These are phyloP conservation scores for Aspergillus carbonarius DNA, from an alignment of 2,329 filamentous ascomycete genomes.

Conservation along the genomic window DNA sequence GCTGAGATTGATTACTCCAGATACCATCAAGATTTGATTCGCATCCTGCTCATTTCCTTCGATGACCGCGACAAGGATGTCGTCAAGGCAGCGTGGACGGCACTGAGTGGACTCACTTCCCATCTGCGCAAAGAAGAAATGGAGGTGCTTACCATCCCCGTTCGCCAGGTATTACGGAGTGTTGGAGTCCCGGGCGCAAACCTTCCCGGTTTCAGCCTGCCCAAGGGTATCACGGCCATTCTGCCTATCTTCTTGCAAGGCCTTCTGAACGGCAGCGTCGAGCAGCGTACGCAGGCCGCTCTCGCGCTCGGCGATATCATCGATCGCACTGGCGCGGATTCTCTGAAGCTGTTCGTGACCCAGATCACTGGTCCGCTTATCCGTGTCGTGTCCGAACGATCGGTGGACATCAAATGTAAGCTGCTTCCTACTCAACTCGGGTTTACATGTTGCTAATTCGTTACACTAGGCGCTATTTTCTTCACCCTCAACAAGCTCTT, in stretches of 20 bases:
- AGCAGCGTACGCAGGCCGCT: conserved; percentile 88
- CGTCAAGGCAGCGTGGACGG: conserved; percentile 85
- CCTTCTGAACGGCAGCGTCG: conserved; percentile 90
- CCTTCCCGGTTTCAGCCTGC: conserved; percentile 81
- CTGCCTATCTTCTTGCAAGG: conserved; percentile 96
- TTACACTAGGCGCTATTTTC: conserved; percentile 71
- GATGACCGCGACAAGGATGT: conserved; percentile 81
- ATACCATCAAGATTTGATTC: conserved; percentile 94
- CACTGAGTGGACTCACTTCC: conserved; percentile 83
- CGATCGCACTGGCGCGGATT: conserved; percentile 82
- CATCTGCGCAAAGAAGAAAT: conserved; percentile 95
- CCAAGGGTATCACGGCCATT: conserved; percentile 95
- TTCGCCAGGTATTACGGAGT: conserved; percentile 79
- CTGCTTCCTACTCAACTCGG: background rate
- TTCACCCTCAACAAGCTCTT: conserved; percentile 91
- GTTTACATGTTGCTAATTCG: conserved; percentile 19
- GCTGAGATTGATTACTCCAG: conserved; percentile 86
- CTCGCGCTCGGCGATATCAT: conserved; percentile 94
- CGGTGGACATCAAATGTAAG: conserved; percentile 80
- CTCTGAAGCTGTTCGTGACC: conserved; percentile 91
- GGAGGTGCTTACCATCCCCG: conserved; percentile 86
- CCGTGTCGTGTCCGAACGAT: conserved; percentile 93
- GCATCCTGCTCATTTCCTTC: conserved; percentile 85
- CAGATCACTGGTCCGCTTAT: conserved; percentile 97
- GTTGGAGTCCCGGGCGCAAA: conserved; percentile 84